These are phyloP conservation scores for Zygoascus meyerae DNA, from an alignment of 1,139 yeast species.

Conservation along the genomic window DNA sequence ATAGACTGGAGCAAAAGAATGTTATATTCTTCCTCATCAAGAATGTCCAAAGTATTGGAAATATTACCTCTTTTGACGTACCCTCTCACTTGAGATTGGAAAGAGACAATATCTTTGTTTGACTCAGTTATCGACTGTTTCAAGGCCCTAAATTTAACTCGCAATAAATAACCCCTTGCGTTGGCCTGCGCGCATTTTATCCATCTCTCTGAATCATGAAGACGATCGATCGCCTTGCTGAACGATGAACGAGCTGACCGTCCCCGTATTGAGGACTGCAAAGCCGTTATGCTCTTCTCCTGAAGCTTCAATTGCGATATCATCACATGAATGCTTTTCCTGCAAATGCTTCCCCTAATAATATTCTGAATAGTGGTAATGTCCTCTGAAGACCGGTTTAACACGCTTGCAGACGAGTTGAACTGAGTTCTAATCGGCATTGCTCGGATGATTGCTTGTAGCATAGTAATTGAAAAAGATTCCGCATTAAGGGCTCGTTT, in stretches of 20 bases:
- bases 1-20: constrained; percentile 27
- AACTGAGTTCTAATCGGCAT: constrained; percentile 5
- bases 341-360: constrained; percentile 47
- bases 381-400: constrained; percentile 20
- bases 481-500: constrained; percentile 16
- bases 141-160: constrained; percentile 27
- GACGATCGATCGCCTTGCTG: constrained; percentile 34
- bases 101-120: constrained; percentile 6
- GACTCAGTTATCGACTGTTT: constrained; percentile 17
- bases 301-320: not conserved
- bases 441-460: constrained; percentile 50
- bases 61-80: constrained; percentile 23
- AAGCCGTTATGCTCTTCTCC: constrained; percentile 1
- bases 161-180: constrained; percentile 38
- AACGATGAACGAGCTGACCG: not conserved
- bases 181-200: constrained; percentile 43
- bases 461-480: constrained; percentile 21
- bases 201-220: constrained; percentile 37
- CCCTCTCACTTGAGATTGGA: constrained; percentile 34
- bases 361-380: constrained; percentile 38
- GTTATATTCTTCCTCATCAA: constrained; percentile 17
- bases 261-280: constrained; percentile 16
- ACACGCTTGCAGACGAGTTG: constrained; percentile 10
- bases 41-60: constrained; percentile 11
- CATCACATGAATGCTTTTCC: constrained; percentile 38